Conservation (phyloP, 176 grass and related monocot species). For the Oryza rufipogon region DNA sequence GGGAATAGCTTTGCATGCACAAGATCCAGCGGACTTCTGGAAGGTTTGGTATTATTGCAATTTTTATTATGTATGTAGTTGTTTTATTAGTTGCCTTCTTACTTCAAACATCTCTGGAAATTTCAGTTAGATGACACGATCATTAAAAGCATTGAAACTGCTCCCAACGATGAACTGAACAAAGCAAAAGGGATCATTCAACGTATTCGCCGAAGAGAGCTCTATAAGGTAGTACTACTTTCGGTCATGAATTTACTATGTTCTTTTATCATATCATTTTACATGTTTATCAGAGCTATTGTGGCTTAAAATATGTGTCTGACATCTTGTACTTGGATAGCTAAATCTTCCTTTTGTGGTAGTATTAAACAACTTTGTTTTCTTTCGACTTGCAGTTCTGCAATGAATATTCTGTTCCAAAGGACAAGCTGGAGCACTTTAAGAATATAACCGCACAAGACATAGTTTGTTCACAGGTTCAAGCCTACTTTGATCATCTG, state of each 20-base stretch:
- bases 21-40: constrained; percentile 88
- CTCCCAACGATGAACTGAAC: constrained; percentile 61
- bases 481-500: neutral
- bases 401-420: constrained; percentile 96
- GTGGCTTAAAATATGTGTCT: neutral
- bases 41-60: constrained; percentile 59
- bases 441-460: constrained; percentile 82
- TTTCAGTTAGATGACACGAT: constrained; percentile 92
- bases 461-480: constrained; percentile 89
- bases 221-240: constrained; percentile 67
- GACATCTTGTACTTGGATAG: neutral
- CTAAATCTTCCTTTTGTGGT: constrained; percentile 25
- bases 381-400: constrained; percentile 75
- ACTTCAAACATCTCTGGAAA: neutral
- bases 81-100: neutral
- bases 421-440: constrained; percentile 86
- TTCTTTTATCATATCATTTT: neutral
- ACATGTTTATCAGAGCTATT: neutral
- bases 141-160: constrained; percentile 81
- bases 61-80: constrained; percentile 21
- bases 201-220: constrained; percentile 77
- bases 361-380: constrained; percentile 2
- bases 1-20: constrained; percentile 73
- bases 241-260: neutral
- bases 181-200: constrained; percentile 81